phyloP scores from a whole-genome alignment of 176 grass and related monocot genomes.

The Chrysopogon serrulatus region DNA sequence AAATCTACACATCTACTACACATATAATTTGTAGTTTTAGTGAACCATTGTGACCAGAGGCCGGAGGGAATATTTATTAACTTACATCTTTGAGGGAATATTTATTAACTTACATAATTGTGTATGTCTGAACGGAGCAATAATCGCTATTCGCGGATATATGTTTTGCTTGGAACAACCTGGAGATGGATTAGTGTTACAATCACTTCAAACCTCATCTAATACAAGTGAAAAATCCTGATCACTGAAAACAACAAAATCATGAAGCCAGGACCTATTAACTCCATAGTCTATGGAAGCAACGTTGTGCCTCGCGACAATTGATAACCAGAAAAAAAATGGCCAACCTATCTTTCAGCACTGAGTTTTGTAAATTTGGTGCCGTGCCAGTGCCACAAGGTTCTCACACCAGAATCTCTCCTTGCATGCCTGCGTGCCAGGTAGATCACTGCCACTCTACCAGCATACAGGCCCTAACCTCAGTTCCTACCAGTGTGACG shows the following conservation, averaged over 20 bases:
- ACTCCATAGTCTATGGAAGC: not conserved
- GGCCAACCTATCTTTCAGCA: not conserved
- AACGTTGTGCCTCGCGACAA: not conserved
- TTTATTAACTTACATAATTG: not conserved
- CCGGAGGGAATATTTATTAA: not conserved
- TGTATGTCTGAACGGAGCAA: not conserved
- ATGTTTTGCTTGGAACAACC: slow-evolving; percentile 17
- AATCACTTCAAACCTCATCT: not conserved
- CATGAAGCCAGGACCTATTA: not conserved
- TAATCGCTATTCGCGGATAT: not conserved
- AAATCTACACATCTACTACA: too few species aligned
- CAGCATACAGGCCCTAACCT: not conserved
- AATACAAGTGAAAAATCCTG: not conserved
- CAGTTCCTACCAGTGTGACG: not conserved
- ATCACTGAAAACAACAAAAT: slow-evolving; percentile 14
- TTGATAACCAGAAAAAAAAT: not conserved
- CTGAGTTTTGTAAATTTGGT: not conserved
- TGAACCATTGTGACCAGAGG: not conserved
- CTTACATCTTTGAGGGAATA: not conserved
- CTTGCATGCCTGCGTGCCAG: not conserved
- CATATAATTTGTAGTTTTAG: too few species aligned
- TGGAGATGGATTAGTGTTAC: not conserved
- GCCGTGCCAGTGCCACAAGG: not conserved
- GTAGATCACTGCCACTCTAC: not conserved
- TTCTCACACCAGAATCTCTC: not conserved